Percentiles rank a stretch among this genome's conserved stretches.
These are phyloP conservation scores for Huntiella moniliformis DNA, from an alignment of 2,329 filamentous ascomycete species.

Conservation along the genomic window DNA sequence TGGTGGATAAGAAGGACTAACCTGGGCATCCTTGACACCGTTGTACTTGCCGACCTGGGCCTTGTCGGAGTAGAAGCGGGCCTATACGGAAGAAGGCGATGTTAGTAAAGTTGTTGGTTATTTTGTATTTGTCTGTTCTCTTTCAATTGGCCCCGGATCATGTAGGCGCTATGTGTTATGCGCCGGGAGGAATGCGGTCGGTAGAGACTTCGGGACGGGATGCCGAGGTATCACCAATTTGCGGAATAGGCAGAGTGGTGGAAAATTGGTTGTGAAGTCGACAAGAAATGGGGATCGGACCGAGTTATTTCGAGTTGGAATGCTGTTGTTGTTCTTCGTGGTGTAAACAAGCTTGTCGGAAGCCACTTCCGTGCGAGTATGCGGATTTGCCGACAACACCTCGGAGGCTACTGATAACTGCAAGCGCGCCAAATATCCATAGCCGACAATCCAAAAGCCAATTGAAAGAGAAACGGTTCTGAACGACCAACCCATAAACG, in stretches of 20 bases:
- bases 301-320: too few relatives aligned
- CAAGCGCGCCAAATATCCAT: too few relatives aligned
- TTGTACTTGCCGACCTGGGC: constrained; percentile 73
- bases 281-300: background rate
- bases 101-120: constrained; percentile 6
- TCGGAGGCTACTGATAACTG: too few relatives aligned
- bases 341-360: too few relatives aligned
- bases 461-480: too few relatives aligned
- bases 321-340: too few relatives aligned
- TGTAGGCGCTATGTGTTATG: background rate
- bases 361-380: too few relatives aligned
- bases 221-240: constrained; percentile 17
- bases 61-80: constrained; percentile 43
- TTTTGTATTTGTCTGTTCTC: background rate
- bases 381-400: too few relatives aligned
- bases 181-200: constrained; percentile 8
- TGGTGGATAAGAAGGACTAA: constrained; percentile 27
- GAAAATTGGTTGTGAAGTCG: background rate
- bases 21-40: constrained; percentile 72
- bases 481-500: too few relatives aligned
- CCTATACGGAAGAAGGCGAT: constrained; percentile 21
- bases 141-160: background rate
- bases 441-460: too few relatives aligned
- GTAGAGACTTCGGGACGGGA: background rate
- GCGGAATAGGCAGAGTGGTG: background rate